Evolutionary conservation across 139 green algal genomes (phyloP).

Genomic region (Asterochloris erici): DNA sequence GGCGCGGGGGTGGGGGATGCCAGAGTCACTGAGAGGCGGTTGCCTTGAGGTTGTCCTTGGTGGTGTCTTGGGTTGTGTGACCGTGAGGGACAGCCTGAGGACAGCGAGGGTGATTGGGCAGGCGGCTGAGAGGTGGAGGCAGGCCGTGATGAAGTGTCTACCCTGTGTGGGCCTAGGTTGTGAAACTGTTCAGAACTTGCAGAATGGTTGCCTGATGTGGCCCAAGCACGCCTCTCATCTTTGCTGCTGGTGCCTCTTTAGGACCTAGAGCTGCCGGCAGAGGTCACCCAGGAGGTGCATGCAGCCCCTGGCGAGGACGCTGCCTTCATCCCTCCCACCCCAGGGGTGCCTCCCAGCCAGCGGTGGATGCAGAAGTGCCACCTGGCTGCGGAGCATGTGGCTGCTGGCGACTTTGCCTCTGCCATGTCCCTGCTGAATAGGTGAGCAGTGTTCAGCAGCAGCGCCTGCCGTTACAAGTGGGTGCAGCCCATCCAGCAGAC

Average conservation of each 20-base stretch:
- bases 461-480: background rate
- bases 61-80: too few species aligned
- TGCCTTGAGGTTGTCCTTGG: too few species aligned
- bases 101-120: too few species aligned
- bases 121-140: too few species aligned
- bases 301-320: constrained; percentile 11
- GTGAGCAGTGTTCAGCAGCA: background rate
- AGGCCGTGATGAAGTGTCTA: too few species aligned
- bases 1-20: too few species aligned
- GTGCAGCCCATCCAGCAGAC: background rate
- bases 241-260: background rate
- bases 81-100: too few species aligned
- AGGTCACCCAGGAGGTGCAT: constrained; percentile 29
- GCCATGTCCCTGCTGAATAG: constrained; percentile 93
- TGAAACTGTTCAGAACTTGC: background rate
- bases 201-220: too few species aligned
- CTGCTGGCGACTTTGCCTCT: constrained; percentile 81
- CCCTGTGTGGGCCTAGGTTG: background rate
- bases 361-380: constrained; percentile 82
- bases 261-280: constrained; percentile 80
- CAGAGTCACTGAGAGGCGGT: too few species aligned
- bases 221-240: background rate
- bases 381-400: constrained; percentile 77
- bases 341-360: constrained; percentile 69
- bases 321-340: constrained; percentile 75